Conservation (phyloP, 2,329 filamentous ascomycete species). For the Aspergillus tamarii region DNA sequence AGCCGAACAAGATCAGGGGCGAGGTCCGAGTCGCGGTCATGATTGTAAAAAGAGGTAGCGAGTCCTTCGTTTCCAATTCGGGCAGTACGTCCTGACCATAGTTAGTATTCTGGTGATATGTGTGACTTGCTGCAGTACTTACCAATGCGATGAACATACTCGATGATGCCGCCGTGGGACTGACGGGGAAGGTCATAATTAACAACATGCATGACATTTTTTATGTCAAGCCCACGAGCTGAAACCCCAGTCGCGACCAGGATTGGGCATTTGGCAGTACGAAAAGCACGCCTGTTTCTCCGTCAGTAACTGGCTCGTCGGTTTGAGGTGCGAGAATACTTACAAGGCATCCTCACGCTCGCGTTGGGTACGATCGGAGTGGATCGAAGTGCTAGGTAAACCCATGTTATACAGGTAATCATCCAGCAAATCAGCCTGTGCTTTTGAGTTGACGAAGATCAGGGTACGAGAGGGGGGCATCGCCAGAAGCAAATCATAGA, state of each 20-base stretch:
- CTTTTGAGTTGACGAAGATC: constrained; percentile 85
- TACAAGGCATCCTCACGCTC: constrained; percentile 90
- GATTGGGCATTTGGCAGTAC: constrained; percentile 72
- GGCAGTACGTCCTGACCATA: constrained; percentile 74
- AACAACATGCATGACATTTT: constrained; percentile 86
- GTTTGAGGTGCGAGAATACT: constrained; percentile 33
- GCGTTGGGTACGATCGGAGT: constrained; percentile 80
- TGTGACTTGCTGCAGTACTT: constrained; percentile 37
- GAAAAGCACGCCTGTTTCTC: constrained; percentile 70
- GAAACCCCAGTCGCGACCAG: constrained; percentile 84
- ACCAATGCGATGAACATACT: constrained; percentile 95
- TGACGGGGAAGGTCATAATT: constrained; percentile 84
- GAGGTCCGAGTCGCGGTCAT: constrained; percentile 71
- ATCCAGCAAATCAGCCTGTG: constrained; percentile 78
- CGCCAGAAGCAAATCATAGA: constrained; percentile 73
- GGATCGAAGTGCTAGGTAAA: constrained; percentile 85
- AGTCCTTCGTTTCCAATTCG: constrained; percentile 86
- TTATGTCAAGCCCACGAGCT: constrained; percentile 85
- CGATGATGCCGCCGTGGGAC: constrained; percentile 82
- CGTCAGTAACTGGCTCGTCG: neutral
- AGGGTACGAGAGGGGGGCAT: constrained; percentile 77
- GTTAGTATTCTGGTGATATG: constrained; percentile 1
- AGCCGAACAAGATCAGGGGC: constrained; percentile 76
- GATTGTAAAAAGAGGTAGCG: constrained; percentile 85
- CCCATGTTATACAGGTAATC: constrained; percentile 81